Conservation (phyloP, 2,329 filamentous ascomycete species). For the Aspergillus felis region DNA sequence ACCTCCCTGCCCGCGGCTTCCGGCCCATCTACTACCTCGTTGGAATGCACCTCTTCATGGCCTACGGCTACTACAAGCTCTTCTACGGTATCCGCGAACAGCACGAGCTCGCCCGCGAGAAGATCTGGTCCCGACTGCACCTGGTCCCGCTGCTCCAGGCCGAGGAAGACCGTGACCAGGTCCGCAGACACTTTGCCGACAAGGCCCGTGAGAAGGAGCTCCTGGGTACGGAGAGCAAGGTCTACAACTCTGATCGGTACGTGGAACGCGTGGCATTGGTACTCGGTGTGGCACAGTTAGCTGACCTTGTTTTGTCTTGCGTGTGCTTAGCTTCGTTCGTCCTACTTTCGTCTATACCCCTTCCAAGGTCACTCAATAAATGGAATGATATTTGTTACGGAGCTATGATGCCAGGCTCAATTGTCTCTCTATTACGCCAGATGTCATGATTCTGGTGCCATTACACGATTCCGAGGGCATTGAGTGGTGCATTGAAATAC, state of each 20-base stretch:
- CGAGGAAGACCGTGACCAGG: constrained; percentile 93
- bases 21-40: constrained; percentile 74
- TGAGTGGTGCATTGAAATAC: background rate
- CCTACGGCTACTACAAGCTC: constrained; percentile 85
- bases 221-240: constrained; percentile 74
- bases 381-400: constrained; percentile 7
- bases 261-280: constrained; percentile 26
- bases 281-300: background rate
- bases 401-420: constrained; percentile 4
- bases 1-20: constrained; percentile 88
- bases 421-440: constrained; percentile 5
- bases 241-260: constrained; percentile 87
- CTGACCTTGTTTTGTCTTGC: constrained; percentile 3
- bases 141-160: constrained; percentile 91
- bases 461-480: constrained; percentile 1
- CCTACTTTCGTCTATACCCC: constrained; percentile 75
- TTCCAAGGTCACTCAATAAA: constrained; percentile 56
- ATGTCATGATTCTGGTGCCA: constrained; percentile 5
- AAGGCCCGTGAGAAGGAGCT: constrained; percentile 87
- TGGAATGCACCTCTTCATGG: constrained; percentile 73
- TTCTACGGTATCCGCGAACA: constrained; percentile 81
- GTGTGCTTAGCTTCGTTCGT: constrained; percentile 63
- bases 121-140: constrained; percentile 97
- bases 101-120: constrained; percentile 91
- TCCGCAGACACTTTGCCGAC: constrained; percentile 80